These are phyloP conservation scores for Lyophyllum decastes DNA, from an alignment of 768 basidiomycete species.

Conservation along the genomic window DNA sequence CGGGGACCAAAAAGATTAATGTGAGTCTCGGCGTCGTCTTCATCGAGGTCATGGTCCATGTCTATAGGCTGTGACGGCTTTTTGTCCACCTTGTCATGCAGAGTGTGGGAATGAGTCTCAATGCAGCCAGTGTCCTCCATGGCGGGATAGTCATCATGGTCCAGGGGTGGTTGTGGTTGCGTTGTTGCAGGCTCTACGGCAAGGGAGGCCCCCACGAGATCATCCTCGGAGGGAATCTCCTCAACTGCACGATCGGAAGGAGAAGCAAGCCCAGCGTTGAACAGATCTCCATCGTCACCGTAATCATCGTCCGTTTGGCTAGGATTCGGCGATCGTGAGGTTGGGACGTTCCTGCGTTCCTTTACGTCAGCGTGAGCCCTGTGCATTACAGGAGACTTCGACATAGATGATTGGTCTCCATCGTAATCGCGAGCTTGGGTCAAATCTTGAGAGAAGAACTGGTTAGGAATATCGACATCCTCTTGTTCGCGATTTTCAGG, in stretches of 20 bases:
- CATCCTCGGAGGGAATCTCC: not conserved
- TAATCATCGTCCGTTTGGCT: slow-evolving; percentile 5
- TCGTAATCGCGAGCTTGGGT: slow-evolving; percentile 7
- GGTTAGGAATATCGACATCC: not conserved
- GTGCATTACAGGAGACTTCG: not conserved
- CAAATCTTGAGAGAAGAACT: not conserved
- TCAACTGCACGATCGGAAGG: not conserved
- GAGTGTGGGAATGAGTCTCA: not conserved
- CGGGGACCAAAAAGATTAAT: slow-evolving; percentile 2
- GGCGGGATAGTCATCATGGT: not conserved
- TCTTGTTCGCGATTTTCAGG: not conserved
- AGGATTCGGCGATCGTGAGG: not conserved
- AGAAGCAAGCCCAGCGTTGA: not conserved
- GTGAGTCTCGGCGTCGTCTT: slow-evolving; percentile 16
- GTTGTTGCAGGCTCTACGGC: not conserved
- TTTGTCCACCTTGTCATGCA: not conserved
- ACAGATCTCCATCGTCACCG: not conserved
- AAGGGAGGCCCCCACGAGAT: not conserved
- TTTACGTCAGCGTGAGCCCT: not conserved
- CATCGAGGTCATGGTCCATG: slow-evolving; percentile 5
- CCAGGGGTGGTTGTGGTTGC: not conserved
- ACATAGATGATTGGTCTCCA: slow-evolving; percentile 10
- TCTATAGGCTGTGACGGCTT: not conserved
- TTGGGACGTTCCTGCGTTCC: not conserved
- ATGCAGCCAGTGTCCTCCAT: not conserved